phyloP scores from a whole-genome alignment of 164 flowering plant genomes.

The grape (Vitis vinifera) region DNA sequence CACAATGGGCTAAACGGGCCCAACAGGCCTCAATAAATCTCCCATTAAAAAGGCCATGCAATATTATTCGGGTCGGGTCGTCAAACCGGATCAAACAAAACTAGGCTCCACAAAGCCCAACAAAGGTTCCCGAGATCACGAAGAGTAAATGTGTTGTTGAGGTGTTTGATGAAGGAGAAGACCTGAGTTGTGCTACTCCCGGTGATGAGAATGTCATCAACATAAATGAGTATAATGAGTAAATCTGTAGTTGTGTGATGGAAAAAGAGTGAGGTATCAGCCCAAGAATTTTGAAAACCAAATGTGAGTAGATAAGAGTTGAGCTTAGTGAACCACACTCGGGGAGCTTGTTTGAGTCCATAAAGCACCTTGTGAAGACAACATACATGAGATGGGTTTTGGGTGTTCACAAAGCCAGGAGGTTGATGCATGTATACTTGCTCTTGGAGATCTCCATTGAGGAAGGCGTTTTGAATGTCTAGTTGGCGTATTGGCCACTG shows the following conservation, averaged over 20 bases:
- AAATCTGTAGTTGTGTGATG: background rate
- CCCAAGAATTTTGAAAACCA: background rate
- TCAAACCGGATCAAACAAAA: too few species aligned
- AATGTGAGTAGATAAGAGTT: background rate
- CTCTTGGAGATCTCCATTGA: background rate
- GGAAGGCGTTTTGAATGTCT: conserved; percentile 1
- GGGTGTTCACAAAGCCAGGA: background rate
- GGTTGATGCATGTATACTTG: conserved; percentile 5
- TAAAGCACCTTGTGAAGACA: conserved; percentile 2
- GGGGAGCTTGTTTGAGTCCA: conserved; percentile 13
- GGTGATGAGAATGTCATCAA: background rate
- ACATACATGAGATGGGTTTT: background rate
- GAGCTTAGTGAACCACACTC: conserved; percentile 6
- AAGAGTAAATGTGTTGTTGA: background rate
- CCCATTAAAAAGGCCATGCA: too few species aligned
- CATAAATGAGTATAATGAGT: background rate
- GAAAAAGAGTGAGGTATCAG: background rate
- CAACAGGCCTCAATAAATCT: too few species aligned
- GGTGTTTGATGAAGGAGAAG: background rate
- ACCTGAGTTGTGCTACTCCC: too few species aligned
- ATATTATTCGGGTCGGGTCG: too few species aligned
- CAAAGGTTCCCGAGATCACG: background rate
- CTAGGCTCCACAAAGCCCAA: too few species aligned
- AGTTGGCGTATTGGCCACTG: background rate
- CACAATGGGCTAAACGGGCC: too few species aligned